These are phyloP conservation scores for Pichia cactophila DNA, from an alignment of 1,139 yeast species.

Conservation along the genomic window DNA sequence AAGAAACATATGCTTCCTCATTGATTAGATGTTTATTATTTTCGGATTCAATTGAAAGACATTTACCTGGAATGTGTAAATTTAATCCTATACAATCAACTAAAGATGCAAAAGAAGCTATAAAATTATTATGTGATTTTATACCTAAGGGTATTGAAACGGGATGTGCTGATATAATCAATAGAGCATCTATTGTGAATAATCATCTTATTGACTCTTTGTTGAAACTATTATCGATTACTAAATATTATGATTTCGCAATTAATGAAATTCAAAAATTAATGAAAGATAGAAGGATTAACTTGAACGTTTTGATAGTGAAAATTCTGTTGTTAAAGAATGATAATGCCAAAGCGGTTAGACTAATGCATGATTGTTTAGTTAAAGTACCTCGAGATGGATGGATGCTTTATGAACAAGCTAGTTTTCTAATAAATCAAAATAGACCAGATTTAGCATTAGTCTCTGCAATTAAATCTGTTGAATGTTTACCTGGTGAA, in stretches of 20 bases:
- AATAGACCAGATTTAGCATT: slow-evolving; percentile 65
- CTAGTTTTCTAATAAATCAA: slow-evolving; percentile 62
- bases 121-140: slow-evolving; percentile 52
- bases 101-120: slow-evolving; percentile 45
- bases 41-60: slow-evolving; percentile 59
- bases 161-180: slow-evolving; percentile 59
- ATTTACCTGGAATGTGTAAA: slow-evolving; percentile 44
- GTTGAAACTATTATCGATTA: slow-evolving; percentile 52
- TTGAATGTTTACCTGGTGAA: slow-evolving; percentile 76
- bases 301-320: slow-evolving; percentile 50
- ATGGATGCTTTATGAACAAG: slow-evolving; percentile 51
- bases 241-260: slow-evolving; percentile 58
- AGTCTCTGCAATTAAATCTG: slow-evolving; percentile 65
- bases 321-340: slow-evolving; percentile 50
- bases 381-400: slow-evolving; percentile 55
- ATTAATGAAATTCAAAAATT: slow-evolving; percentile 42
- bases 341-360: slow-evolving; percentile 74
- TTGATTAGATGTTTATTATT: slow-evolving; percentile 66
- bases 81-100: slow-evolving; percentile 38
- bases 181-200: slow-evolving; percentile 59
- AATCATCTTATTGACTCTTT: slow-evolving; percentile 78
- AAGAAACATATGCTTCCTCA: slow-evolving; percentile 71
- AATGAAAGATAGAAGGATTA: slow-evolving; percentile 17
- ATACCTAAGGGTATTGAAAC: slow-evolving; percentile 59
- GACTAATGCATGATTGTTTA: slow-evolving; percentile 56